Conservation (phyloP, 1,139 yeast genomes). For the Pneumocystis canis region DNA sequence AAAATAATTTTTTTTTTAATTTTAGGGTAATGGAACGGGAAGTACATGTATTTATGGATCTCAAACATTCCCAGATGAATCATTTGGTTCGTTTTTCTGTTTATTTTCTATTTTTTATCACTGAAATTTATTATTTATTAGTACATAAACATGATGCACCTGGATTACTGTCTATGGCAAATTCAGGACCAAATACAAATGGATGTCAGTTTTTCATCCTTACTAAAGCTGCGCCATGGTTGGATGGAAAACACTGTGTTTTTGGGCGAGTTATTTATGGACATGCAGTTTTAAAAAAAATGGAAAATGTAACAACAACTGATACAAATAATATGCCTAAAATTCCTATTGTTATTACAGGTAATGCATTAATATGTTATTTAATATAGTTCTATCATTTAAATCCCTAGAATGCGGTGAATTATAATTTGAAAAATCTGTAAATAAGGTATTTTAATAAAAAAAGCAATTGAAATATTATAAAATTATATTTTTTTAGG, state of each 20-base stretch:
- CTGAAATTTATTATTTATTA: conserved; percentile 88
- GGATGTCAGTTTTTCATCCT: conserved; percentile 93
- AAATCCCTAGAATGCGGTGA: conserved; percentile 6
- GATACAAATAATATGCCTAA: conserved; percentile 37
- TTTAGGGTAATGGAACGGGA: conserved; percentile 35
- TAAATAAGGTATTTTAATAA: neutral
- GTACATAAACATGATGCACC: conserved; percentile 63
- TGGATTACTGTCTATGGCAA: conserved; percentile 85
- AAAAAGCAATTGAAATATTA: neutral
- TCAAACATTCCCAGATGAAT: conserved; percentile 70
- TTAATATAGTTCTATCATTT: neutral
- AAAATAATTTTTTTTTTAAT: neutral
- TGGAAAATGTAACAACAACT: conserved; percentile 37
- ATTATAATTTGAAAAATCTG: conserved; percentile 3
- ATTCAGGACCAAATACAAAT: conserved; percentile 85
- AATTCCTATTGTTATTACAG: conserved; percentile 1
- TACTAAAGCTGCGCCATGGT: conserved; percentile 49
- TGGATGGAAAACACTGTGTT: conserved; percentile 87
- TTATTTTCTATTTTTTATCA: conserved; percentile 69
- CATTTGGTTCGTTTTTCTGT: conserved; percentile 34
- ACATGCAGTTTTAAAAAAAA: conserved; percentile 58
- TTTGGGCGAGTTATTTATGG: conserved; percentile 84
- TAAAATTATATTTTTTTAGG: neutral
- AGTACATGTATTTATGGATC: conserved; percentile 36
- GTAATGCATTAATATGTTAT: neutral